Conservation (phyloP, 176 grass and related monocot species). For the Oryza brachyantha region DNA sequence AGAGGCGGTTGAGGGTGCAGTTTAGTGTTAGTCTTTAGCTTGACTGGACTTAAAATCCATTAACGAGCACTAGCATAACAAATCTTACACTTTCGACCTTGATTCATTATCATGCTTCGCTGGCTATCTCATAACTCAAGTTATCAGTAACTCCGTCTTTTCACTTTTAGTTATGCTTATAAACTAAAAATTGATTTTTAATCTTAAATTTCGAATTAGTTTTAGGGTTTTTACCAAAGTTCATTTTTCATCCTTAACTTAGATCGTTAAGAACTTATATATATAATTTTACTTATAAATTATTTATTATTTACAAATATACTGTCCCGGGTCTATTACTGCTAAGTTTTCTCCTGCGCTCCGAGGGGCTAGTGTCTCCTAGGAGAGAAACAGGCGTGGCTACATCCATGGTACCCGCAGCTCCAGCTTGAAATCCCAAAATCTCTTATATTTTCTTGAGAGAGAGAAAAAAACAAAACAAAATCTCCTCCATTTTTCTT, state of each 20-base stretch:
- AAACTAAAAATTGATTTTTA: too few species aligned
- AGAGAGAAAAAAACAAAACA: background rate
- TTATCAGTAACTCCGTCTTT: too few species aligned
- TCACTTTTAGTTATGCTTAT: too few species aligned
- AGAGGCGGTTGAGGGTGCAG: background rate
- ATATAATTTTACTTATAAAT: too few species aligned
- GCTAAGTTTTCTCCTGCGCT: too few species aligned
- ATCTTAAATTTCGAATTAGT: too few species aligned
- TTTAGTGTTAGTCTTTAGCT: background rate
- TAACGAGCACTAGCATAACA: background rate
- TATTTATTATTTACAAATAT: too few species aligned
- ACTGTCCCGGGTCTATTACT: too few species aligned
- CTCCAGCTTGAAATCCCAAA: background rate
- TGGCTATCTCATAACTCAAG: too few species aligned
- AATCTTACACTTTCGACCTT: background rate
- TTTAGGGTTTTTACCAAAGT: too few species aligned
- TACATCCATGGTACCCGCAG: background rate
- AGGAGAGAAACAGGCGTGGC: conserved; percentile 6
- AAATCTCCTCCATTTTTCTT: background rate
- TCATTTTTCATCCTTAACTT: too few species aligned
- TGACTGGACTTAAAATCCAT: background rate
- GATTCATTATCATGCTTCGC: background rate
- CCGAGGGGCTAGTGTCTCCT: background rate
- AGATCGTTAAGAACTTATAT: too few species aligned
- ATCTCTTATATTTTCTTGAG: background rate